These are phyloP conservation scores for Phytophthora quininea DNA, from an alignment of 352 stramenopile species.

Conservation along the genomic window DNA sequence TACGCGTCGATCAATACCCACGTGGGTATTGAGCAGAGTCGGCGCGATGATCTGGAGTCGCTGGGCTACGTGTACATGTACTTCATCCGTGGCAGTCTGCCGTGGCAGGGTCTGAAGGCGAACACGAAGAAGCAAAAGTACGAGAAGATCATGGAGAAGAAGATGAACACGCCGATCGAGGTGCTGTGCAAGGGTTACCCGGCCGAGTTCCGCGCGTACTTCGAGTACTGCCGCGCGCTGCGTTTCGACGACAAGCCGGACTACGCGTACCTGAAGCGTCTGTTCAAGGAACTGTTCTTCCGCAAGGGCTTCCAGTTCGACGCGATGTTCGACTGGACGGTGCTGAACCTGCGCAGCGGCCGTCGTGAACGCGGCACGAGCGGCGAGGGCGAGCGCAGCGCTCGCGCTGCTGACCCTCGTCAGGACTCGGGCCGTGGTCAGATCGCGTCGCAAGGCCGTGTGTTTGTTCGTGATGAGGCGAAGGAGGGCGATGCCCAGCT, in stretches of 20 bases:
- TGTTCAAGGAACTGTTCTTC: slow-evolving; percentile 99
- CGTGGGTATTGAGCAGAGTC: slow-evolving; percentile 97
- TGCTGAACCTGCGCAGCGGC: slow-evolving; percentile 88
- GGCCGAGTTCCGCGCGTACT: slow-evolving; percentile 97
- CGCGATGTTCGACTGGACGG: slow-evolving; percentile 99
- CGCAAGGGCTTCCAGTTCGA: slow-evolving; percentile 99
- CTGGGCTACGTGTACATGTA: slow-evolving; percentile 96
- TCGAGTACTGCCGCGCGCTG: slow-evolving; percentile 91
- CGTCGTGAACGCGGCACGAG: slow-evolving; percentile 68
- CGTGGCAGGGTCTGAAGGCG: slow-evolving; percentile 98
- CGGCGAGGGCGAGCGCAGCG: slow-evolving; percentile 69
- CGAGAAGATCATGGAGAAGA: slow-evolving; percentile 99
- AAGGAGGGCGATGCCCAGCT: slow-evolving; percentile 65
- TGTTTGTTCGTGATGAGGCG: slow-evolving; percentile 71
- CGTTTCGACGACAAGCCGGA: slow-evolving; percentile 90
- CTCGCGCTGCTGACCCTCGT: slow-evolving; percentile 54
- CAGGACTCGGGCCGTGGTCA: slow-evolving; percentile 56
- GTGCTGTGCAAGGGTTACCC: slow-evolving; percentile 95
- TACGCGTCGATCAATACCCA: slow-evolving; percentile 99
- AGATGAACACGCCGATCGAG: slow-evolving; percentile 95
- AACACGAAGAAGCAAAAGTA: slow-evolving; percentile 96
- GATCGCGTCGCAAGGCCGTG: slow-evolving; percentile 60
- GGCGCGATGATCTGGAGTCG: slow-evolving; percentile 97
- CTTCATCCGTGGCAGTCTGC: slow-evolving; percentile 94
- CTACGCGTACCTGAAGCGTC: slow-evolving; percentile 91